phyloP scores from a whole-genome alignment of 306 rosid genomes.

The Lagenaria siceraria region DNA sequence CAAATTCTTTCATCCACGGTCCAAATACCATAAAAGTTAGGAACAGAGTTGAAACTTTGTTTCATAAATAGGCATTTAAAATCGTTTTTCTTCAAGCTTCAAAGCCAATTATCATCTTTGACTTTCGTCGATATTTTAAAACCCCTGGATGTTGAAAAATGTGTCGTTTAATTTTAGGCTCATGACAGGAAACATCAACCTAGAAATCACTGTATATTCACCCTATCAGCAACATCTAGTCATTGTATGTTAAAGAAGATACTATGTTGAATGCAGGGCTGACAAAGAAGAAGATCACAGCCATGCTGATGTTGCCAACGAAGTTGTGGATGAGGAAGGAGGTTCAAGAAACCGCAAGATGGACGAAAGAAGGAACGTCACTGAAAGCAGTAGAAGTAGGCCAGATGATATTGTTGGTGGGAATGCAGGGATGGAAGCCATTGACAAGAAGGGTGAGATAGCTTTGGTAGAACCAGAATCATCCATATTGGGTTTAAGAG shows the following conservation, averaged over 20 bases:
- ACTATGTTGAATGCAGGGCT: constrained; percentile 29
- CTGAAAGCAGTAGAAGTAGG: background rate
- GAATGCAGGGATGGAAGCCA: background rate
- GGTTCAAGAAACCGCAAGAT: constrained; percentile 16
- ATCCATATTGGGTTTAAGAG: background rate
- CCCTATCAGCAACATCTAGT: background rate
- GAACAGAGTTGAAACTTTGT: too few relatives aligned
- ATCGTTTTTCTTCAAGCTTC: too few relatives aligned
- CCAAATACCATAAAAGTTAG: too few relatives aligned
- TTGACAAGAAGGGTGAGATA: background rate
- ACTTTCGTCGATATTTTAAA: too few relatives aligned
- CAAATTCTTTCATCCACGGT: too few relatives aligned
- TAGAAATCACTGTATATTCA: background rate
- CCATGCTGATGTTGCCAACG: constrained; percentile 21
- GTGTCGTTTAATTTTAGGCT: too few relatives aligned
- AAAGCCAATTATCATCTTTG: too few relatives aligned
- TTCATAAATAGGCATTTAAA: too few relatives aligned
- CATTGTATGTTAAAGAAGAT: background rate
- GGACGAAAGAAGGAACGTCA: background rate
- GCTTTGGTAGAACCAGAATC: background rate
- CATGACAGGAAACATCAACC: too few relatives aligned
- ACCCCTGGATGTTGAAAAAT: too few relatives aligned
- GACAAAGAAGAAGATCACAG: constrained; percentile 31
- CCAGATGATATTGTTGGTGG: background rate
- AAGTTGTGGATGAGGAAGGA: constrained; percentile 42